Evolutionary conservation across 805 yeast species (phyloP), one percentile per base, ranked within the genome.

Genomic region (Peterozyma xylosa): DNA sequence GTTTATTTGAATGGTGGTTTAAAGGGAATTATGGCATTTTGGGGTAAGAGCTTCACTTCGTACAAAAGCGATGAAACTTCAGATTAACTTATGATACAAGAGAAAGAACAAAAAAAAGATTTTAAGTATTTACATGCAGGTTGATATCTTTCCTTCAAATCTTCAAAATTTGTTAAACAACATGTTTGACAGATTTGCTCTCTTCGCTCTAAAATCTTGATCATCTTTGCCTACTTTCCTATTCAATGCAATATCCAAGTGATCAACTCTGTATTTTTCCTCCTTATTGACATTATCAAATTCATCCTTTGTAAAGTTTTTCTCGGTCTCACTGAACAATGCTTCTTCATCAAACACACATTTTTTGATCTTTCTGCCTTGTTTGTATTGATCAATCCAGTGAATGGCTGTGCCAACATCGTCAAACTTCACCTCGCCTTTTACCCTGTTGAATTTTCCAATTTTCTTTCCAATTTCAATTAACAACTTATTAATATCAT

Each of bases 361-460:
- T 42, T 53, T 56, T 1, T 67, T 67, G 13, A 58, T 64, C 42
- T 68, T 70, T 7, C 27, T 21, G 1, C 87, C 86, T 47, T 71
- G 78, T 46, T 76, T 69, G 78, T 84, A 81, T 29, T 70, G 57
- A 46, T 76, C 76, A 2, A 81, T 62, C 80, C 89, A 76, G 49
- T 73, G 74, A 2, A 75, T 61, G 0, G 95, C 88, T 40, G 78
- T 71, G 1, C 84, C 85, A 16, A 63, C 57, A 43, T 80, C 79
- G 56, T 79, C 81, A 43, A 61, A 71, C 18, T 51, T 56, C 39
- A 49, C 44, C 41, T 59, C 56, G 10, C 63, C 61, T 30, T 45
- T 53, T 3, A 39, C 21, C 16, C 42, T 49, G n/a, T 42, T 48
- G 38, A 45, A 41, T 39, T 57, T 54, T 5, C 61, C 60, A 21